Evolutionary conservation across 257 asterid species (phyloP), one percentile per base, ranked within the genome.

Genomic region (Solanum sparsipilum): DNA sequence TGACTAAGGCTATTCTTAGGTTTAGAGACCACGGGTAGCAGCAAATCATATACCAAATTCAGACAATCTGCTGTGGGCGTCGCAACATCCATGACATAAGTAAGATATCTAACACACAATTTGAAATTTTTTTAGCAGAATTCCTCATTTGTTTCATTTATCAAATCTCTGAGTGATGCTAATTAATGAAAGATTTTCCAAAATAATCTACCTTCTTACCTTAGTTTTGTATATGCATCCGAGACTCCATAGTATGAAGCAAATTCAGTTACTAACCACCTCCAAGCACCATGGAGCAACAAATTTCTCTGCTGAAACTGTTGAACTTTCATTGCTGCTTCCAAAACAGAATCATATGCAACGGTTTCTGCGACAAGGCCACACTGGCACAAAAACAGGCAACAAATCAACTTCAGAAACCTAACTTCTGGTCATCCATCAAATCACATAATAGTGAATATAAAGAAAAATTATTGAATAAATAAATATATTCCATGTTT

Each of bases 31-130:
- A 97, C 96, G 7, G 99, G 99, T 32, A 90, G 94, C 46, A 97
- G 95, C 94, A 96, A 91, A 90, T 96, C 94, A 82, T 95, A 91
- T 86, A 95, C 98, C 91, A 97, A 88, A 65, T 91, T 89, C 35
- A 97, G 94, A 92, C 98, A 97, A 86, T 96, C 98, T 9, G 96
- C 94, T 83, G 98, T 96, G 29, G 99, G 99, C 12, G 99, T 97
- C 58, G 98, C 99, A 70, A 97, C 99, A 89, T 97, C 99, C 98
- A 97, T 97, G 84, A 96, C 92, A 86, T 96, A 97, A 9, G 98
- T 94, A 92, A 97, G 97, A 89, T 97, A 97, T 88, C 99, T 97
- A 29, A 92, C 75, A 89, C 76, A 44, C 35, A 25, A 52, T 48
- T 73, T 23, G 83, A 86, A 52, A 12, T 4, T 73, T 20, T 20